Evolutionary conservation across 116 monocot species (phyloP).

Genomic region (Iris pallida): DNA sequence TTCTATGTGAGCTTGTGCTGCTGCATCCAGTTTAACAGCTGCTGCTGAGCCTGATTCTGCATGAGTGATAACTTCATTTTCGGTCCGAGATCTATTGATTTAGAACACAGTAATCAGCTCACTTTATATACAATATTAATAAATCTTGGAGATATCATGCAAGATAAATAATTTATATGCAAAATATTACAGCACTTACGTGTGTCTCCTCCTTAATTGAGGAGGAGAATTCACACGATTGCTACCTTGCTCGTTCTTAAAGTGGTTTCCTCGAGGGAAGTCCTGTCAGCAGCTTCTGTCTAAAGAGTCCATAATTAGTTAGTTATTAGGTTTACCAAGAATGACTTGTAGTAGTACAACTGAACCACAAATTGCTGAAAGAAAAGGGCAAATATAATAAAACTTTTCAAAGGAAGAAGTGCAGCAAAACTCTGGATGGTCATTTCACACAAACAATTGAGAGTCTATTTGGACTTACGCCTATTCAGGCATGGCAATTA

Average conservation of each 20-base stretch:
- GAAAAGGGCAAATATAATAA: not conserved
- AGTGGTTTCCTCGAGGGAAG: conserved; percentile 26
- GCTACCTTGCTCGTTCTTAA: conserved; percentile 18
- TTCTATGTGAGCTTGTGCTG: conserved; percentile 71
- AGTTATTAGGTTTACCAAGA: not conserved
- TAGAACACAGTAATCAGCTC: not conserved
- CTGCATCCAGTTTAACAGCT: conserved; percentile 60
- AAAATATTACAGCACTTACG: conserved; percentile 32
- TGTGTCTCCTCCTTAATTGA: conserved; percentile 53
- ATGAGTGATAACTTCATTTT: conserved; percentile 30
- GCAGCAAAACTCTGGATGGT: too few relatives aligned
- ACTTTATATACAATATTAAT: not conserved
- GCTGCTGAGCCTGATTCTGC: conserved; percentile 26
- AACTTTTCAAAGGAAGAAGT: too few relatives aligned
- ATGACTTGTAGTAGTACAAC: not conserved
- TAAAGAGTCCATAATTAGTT: conserved; percentile 16
- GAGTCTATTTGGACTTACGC: too few relatives aligned
- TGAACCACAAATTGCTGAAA: not conserved
- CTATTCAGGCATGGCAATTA: too few relatives aligned
- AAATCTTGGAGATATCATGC: not conserved
- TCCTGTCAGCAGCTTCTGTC: conserved; percentile 31
- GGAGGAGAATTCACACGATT: conserved; percentile 14
- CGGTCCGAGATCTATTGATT: conserved; percentile 35
- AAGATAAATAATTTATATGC: not conserved
- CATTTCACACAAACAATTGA: too few relatives aligned